These are phyloP conservation scores for Aspergillus latus DNA, from an alignment of 2,329 filamentous ascomycete genomes.

Conservation along the genomic window DNA sequence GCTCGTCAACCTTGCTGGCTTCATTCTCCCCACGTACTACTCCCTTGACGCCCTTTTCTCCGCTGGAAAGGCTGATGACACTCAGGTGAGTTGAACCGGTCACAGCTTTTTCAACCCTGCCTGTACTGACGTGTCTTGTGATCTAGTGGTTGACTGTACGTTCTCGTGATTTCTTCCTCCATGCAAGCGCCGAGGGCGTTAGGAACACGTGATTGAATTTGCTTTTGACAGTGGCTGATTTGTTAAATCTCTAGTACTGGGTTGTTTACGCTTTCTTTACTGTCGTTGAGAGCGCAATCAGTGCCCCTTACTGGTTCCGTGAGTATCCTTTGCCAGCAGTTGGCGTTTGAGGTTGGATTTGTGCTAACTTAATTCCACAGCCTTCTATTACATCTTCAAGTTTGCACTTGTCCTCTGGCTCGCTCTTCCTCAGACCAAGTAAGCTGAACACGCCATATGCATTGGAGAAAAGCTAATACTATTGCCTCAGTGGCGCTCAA, in stretches of 20 bases:
- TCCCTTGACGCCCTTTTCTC: slow-evolving; percentile 65
- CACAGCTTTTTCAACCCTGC: background rate
- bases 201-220: slow-evolving; percentile 27
- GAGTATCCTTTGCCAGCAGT: slow-evolving; percentile 26
- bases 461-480: slow-evolving; percentile 4
- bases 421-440: slow-evolving; percentile 90
- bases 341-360: background rate
- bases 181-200: slow-evolving; percentile 6
- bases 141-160: slow-evolving; percentile 61
- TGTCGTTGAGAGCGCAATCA: slow-evolving; percentile 65
- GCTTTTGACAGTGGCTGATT: slow-evolving; percentile 16
- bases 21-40: slow-evolving; percentile 66
- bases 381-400: slow-evolving; percentile 99
- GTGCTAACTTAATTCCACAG: slow-evolving; percentile 27
- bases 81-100: slow-evolving; percentile 52
- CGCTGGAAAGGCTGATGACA: slow-evolving; percentile 61
- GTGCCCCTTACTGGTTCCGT: slow-evolving; percentile 69
- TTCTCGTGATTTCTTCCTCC: slow-evolving; percentile 24
- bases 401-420: slow-evolving; percentile 97
- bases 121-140: slow-evolving; percentile 15
- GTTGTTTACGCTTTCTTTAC: slow-evolving; percentile 66
- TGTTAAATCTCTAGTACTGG: slow-evolving; percentile 57
- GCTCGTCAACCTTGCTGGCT: slow-evolving; percentile 66
- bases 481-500: slow-evolving; percentile 73
- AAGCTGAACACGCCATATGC: slow-evolving; percentile 43